These are phyloP conservation scores for Diaporthe amygdali DNA, from an alignment of 2,329 filamentous ascomycete species.

Conservation along the genomic window DNA sequence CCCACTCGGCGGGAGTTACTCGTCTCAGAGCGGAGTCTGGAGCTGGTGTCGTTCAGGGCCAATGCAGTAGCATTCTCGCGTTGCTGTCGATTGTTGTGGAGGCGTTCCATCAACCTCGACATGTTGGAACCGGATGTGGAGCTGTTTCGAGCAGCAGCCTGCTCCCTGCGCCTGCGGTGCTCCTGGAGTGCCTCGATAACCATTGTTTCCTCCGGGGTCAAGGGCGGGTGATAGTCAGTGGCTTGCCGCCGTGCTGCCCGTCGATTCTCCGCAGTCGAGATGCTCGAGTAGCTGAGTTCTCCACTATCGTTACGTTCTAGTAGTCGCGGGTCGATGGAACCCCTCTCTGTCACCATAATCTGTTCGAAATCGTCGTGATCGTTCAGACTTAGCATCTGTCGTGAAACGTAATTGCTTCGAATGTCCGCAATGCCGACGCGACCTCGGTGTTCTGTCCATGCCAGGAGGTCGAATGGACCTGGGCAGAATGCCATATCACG, in stretches of 20 bases:
- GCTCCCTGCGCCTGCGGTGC: constrained; percentile 56
- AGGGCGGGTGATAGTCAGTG: constrained; percentile 54
- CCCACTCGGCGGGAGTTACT: constrained; percentile 35
- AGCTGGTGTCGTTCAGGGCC: neutral
- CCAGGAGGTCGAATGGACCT: constrained; percentile 85
- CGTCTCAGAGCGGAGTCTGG: constrained; percentile 16
- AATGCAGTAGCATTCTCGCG: neutral
- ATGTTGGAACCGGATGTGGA: neutral
- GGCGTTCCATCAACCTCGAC: constrained; percentile 22
- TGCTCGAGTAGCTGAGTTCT: constrained; percentile 35
- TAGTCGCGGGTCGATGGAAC: constrained; percentile 58
- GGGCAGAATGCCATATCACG: constrained; percentile 93
- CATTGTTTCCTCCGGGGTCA: constrained; percentile 59
- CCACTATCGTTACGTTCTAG: constrained; percentile 53
- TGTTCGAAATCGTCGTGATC: constrained; percentile 61
- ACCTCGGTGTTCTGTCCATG: constrained; percentile 91
- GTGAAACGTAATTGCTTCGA: constrained; percentile 67
- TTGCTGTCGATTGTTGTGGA: constrained; percentile 13
- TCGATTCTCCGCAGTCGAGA: constrained; percentile 35
- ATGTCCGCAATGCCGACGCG: constrained; percentile 77
- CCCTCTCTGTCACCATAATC: constrained; percentile 60
- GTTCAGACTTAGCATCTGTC: constrained; percentile 72
- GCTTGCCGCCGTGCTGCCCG: constrained; percentile 37
- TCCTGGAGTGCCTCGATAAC: constrained; percentile 62
- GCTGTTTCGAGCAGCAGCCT: constrained; percentile 32